Percentiles rank a stretch among this genome's conserved stretches.
Evolutionary conservation across 2,329 filamentous ascomycete species (phyloP).

Genomic region (Zasmidium citrigriseum): DNA sequence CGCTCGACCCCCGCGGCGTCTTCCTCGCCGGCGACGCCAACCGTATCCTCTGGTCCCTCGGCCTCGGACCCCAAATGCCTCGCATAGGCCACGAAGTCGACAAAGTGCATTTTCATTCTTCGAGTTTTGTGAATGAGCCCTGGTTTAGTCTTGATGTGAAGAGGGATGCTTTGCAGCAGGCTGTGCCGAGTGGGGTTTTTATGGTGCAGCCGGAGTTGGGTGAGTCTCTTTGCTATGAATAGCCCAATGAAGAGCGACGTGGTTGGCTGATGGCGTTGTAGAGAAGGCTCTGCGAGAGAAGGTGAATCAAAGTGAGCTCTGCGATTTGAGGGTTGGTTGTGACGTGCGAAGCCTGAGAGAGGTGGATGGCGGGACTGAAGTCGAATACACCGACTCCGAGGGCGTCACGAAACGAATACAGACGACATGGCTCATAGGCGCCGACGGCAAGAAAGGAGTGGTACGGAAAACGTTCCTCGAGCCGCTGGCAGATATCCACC

Average conservation of each 20-base stretch:
- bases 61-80: constrained; percentile 7
- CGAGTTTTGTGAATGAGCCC: not conserved
- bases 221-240: not conserved
- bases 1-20: constrained; percentile 11
- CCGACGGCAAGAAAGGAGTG: constrained; percentile 52
- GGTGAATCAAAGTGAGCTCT: not conserved
- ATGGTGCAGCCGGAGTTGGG: constrained; percentile 13
- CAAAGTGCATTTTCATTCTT: constrained; percentile 8
- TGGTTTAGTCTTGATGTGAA: constrained; percentile 4
- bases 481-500: constrained; percentile 41
- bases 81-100: constrained; percentile 8
- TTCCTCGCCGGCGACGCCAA: constrained; percentile 10
- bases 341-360: constrained; percentile 10
- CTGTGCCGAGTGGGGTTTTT: constrained; percentile 5
- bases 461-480: constrained; percentile 51
- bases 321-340: constrained; percentile 10
- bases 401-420: constrained; percentile 15
- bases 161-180: constrained; percentile 8
- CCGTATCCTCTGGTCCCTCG: constrained; percentile 6
- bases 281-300: not conserved
- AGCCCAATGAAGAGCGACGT: not conserved
- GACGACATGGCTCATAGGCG: constrained; percentile 42
- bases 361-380: constrained; percentile 24
- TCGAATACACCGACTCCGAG: constrained; percentile 14
- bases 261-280: no score